phyloP scores from a whole-genome alignment of 169 alveolate species.

The Plasmodium sp. region DNA sequence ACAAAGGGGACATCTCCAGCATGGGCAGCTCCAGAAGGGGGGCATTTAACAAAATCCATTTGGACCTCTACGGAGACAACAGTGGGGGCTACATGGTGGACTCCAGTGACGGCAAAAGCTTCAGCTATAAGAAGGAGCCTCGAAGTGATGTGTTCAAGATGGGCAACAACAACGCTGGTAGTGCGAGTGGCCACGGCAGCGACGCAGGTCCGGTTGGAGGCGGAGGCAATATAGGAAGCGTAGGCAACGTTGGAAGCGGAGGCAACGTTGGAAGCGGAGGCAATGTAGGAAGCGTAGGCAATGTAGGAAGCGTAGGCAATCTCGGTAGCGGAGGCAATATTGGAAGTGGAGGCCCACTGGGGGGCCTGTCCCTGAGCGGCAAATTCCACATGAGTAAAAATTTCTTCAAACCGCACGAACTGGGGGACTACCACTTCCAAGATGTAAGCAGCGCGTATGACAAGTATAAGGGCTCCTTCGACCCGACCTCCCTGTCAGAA shows the following conservation, averaged over 20 bases:
- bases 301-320: background rate
- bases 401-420: background rate
- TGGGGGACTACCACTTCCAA: background rate
- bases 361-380: background rate
- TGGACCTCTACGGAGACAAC: background rate
- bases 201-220: background rate
- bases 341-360: background rate
- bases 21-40: background rate
- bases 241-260: background rate
- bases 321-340: background rate
- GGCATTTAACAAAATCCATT: background rate
- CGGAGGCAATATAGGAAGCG: background rate
- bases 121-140: conserved; percentile 10
- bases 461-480: background rate
- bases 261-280: background rate
- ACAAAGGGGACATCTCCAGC: background rate
- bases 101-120: background rate
- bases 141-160: conserved; percentile 16
- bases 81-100: background rate
- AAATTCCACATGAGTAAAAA: background rate
- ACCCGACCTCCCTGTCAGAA: background rate
- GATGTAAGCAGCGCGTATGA: background rate
- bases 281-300: background rate
- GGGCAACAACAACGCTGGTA: background rate
- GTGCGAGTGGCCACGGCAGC: background rate